Conservation (phyloP, 352 stramenopile genomes). For the Phytophthora pisi region DNA sequence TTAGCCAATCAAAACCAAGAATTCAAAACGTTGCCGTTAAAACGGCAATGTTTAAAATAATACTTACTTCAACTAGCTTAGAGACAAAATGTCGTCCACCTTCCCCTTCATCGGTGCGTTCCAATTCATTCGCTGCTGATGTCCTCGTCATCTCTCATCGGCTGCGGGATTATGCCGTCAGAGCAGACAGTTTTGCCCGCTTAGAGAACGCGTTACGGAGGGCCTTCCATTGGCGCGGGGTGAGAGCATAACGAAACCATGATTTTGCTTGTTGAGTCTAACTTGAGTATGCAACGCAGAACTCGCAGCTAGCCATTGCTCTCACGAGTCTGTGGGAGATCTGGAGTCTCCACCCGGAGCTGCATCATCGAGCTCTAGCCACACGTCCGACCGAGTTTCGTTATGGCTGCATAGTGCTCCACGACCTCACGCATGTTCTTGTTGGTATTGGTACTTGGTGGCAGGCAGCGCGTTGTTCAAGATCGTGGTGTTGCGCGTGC, state of each 20-base stretch:
- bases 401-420: not conserved
- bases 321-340: slow-evolving; percentile 27
- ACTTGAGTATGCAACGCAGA: slow-evolving; percentile 1
- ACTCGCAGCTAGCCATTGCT: not conserved
- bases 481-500: slow-evolving; percentile 15
- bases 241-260: not conserved
- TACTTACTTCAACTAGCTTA: not conserved
- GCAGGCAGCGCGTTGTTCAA: slow-evolving; percentile 22
- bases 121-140: not conserved
- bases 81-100: slow-evolving; percentile 31
- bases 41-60: too few relatives aligned
- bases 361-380: slow-evolving; percentile 12
- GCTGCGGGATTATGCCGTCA: not conserved
- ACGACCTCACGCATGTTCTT: not conserved
- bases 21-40: too few relatives aligned
- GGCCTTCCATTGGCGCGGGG: slow-evolving; percentile 21
- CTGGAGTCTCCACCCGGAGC: slow-evolving; percentile 31
- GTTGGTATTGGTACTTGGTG: not conserved
- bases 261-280: not conserved
- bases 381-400: slow-evolving; percentile 19
- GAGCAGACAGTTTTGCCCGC: slow-evolving; percentile 31
- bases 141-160: not conserved
- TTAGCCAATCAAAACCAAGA: too few relatives aligned
- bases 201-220: slow-evolving; percentile 40
- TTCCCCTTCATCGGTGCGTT: slow-evolving; percentile 47